Evolutionary conservation across 2,329 filamentous ascomycete genomes (phyloP), one percentile per base, ranked within the genome.

Genomic region (Fusarium longipes): DNA sequence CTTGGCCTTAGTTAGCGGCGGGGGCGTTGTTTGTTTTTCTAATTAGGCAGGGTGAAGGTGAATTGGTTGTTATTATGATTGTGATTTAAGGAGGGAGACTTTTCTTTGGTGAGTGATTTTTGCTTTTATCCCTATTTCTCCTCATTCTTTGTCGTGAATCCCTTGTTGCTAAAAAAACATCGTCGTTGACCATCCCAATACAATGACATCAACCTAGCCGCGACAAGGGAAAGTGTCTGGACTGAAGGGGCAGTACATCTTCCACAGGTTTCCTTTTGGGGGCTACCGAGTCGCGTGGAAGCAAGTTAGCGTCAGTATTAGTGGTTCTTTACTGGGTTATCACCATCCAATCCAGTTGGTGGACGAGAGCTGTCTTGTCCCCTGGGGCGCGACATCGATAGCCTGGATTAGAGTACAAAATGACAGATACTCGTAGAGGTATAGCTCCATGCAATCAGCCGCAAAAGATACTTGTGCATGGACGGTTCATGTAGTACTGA

Each of bases 1-100:
- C 65, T 68, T 68, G 65, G 65, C 65, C 24, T n/a, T 30, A 44
- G 38, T 45, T 65, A 68, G 60, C 50, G 60, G 65, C 39, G 55
- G 50, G 51, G 66, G 44, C 38, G 43, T 58, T 68, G 55, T 65
- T 68, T 68, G 59, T 57, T 62, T 56, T 60, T 56, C 48, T 51
- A 59, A 59, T 64, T 48, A 64, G 59, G 59, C 45, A 64, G 61
- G 59, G 38, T 57, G 49, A 64, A 55, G 54, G 38, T 35, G 49
- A 48, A 35, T 51, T 63, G 49, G 33, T 66, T 51, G 35, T 40
- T 33, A 30, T 44, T 48, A 24, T 32, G 8, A 50, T 33, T 33
- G 50, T 36, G 36, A 44, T 25, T n/a, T 18, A 36, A 32, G 27
- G 49, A 61, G 33, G 35, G 36, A 22, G 14, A 27, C 5, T 29